Evolutionary conservation across 2,329 filamentous ascomycete genomes (phyloP), one percentile per base, ranked within the genome.

Genomic region (Colletotrichum viniferum): DNA sequence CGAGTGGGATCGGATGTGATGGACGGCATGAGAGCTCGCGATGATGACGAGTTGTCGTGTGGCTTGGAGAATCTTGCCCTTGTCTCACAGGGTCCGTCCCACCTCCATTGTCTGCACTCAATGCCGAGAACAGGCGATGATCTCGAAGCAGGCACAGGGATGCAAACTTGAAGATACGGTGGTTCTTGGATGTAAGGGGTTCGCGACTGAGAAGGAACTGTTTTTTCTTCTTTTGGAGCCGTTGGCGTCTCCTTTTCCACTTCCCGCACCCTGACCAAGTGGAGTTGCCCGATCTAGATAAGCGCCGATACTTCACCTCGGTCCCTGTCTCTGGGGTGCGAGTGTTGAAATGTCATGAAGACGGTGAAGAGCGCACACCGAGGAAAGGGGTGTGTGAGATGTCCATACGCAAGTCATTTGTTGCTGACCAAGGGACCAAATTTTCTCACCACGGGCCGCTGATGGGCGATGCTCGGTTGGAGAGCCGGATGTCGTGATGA

Each of bases 241-340:
- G 18, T 8, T 13, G 60, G 48, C 48, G 48, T 66, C 72, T 36
- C 72, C 61, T 48, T 62, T 74, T 72, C 68, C 72, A 67, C 62
- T 55, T 65, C 67, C 71, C 62, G 68, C 72, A 34, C 72, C 55
- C 52, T 14, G 48, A 67, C 38, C 52, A 21, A 62, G 72, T 72
- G 61, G 72, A 32, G 48, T 52, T 72, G n/a, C 72, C 55, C 38
- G 61, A 74, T 74, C 30, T 26, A 68, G 68, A 16, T 62, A 74
- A 71, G 68, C 30, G 68, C 26, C 43, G 12, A 36, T 30, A n/a
- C 14, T 70, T 60, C 66, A 38, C 30, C 24, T 58, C 32, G 21
- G 56, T 58, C 21, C 28, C 55, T 68, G 63, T 73, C 64, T 60
- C 36, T 48, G 67, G 60, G 69, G 52, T 66, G 62, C 69, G 66